phyloP scores from a whole-genome alignment of 2,329 filamentous ascomycete genomes.

The Emericellopsis atlantica region DNA sequence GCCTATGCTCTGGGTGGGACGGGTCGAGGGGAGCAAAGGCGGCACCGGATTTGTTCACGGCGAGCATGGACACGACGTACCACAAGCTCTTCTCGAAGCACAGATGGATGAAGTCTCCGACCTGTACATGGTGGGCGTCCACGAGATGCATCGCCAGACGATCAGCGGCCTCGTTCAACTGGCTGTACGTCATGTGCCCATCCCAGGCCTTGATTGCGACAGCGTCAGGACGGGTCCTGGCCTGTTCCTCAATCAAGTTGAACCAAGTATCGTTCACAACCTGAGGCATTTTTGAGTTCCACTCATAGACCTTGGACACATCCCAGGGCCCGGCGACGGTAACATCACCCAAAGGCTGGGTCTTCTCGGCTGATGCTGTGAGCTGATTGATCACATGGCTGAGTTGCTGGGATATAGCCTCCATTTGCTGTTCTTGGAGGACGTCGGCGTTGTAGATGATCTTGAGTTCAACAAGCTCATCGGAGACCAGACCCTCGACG shows the following conservation, averaged over 20 bases:
- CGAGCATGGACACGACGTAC: conserved; percentile 11
- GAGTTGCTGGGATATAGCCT: background rate
- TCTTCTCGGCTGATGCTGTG: background rate
- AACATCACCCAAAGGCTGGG: background rate
- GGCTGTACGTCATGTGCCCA: conserved; percentile 7
- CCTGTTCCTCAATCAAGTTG: conserved; percentile 3
- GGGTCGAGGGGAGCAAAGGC: conserved; percentile 13
- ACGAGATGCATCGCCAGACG: conserved; percentile 7
- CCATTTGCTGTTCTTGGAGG: background rate
- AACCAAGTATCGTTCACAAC: background rate
- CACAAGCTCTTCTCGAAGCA: conserved; percentile 13
- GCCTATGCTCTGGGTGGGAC: conserved; percentile 5
- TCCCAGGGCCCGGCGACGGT: background rate
- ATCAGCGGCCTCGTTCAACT: conserved; percentile 9
- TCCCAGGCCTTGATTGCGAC: background rate
- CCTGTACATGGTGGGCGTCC: conserved; percentile 2
- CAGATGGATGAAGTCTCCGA: conserved; percentile 9
- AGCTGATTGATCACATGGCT: background rate
- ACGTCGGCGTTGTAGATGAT: conserved; percentile 3
- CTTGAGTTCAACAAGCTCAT: background rate
- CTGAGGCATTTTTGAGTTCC: conserved; percentile 7
- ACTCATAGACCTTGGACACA: conserved; percentile 17
- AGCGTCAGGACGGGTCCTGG: background rate
- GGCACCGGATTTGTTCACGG: conserved; percentile 14
- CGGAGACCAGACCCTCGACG: background rate